Evolutionary conservation across 331 rosid species (phyloP).

Genomic region (Phaseolus coccineus): DNA sequence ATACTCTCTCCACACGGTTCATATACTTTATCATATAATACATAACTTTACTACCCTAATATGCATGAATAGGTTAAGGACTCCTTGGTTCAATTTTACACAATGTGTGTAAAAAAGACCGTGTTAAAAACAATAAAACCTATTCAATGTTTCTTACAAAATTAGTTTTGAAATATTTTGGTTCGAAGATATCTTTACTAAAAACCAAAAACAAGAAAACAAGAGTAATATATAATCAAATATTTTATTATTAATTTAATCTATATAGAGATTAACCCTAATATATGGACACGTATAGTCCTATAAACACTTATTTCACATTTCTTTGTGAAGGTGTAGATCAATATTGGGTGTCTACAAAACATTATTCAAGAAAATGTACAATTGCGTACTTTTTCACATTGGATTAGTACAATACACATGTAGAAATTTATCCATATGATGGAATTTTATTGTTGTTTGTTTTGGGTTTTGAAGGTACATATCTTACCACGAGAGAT

Average conservation of each 20-base stretch:
- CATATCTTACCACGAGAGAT: conserved; percentile 97
- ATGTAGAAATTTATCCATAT: not conserved
- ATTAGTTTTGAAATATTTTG: too few species aligned
- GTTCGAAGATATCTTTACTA: too few species aligned
- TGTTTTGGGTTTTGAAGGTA: conserved; percentile 55
- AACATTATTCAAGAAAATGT: not conserved
- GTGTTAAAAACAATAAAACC: too few species aligned
- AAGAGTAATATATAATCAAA: too few species aligned
- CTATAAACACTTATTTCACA: not conserved
- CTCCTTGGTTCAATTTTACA: too few species aligned
- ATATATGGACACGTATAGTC: too few species aligned
- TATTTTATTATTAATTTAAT: not conserved
- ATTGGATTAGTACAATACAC: not conserved
- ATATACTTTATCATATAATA: not conserved
- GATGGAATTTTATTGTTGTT: conserved; percentile 34
- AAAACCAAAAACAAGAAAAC: too few species aligned
- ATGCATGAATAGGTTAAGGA: not conserved
- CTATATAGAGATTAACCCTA: not conserved
- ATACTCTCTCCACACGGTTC: not conserved
- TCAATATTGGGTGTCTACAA: not conserved
- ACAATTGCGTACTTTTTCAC: not conserved
- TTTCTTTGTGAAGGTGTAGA: not conserved
- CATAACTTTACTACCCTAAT: not conserved
- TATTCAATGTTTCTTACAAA: too few species aligned
- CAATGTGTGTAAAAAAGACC: too few species aligned